These are phyloP conservation scores for Periconia sp. DNA, from an alignment of 2,329 filamentous ascomycete genomes.

Conservation along the genomic window DNA sequence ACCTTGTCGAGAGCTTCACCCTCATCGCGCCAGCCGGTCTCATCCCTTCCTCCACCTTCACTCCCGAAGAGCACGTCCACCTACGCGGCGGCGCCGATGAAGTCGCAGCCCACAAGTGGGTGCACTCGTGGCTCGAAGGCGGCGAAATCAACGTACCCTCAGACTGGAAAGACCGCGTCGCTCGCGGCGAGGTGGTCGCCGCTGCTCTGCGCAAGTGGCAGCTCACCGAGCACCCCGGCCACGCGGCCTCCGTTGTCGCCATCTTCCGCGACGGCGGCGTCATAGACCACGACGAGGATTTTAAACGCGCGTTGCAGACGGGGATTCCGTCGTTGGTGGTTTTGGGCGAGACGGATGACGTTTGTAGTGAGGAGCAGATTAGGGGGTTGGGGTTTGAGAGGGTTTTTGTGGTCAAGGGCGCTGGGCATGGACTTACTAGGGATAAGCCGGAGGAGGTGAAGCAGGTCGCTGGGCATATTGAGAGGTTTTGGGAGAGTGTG, in stretches of 20 bases:
- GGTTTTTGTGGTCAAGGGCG: constrained; percentile 41
- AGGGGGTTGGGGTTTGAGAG: constrained; percentile 35
- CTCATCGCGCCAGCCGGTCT: constrained; percentile 55
- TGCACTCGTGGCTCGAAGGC: constrained; percentile 49
- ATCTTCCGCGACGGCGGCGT: constrained; percentile 52
- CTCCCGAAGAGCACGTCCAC: constrained; percentile 19
- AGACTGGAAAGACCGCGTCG: constrained; percentile 50
- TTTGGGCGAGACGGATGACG: constrained; percentile 42
- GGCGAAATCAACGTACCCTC: constrained; percentile 42
- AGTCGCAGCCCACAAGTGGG: constrained; percentile 35
- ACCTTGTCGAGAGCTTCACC: constrained; percentile 35
- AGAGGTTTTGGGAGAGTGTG: constrained; percentile 26
- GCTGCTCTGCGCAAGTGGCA: constrained; percentile 55
- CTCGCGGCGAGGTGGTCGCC: constrained; percentile 49
- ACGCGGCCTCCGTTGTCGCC: constrained; percentile 49
- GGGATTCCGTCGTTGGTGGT: constrained; percentile 33
- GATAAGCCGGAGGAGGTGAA: constrained; percentile 43
- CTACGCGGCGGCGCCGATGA: constrained; percentile 37
- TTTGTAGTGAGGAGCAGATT: constrained; percentile 38
- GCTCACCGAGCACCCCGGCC: constrained; percentile 49
- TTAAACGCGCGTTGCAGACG: constrained; percentile 25
- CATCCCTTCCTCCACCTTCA: constrained; percentile 31
- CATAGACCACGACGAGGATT: constrained; percentile 42
- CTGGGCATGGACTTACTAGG: constrained; percentile 47
- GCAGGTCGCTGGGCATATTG: constrained; percentile 18